phyloP scores from a whole-genome alignment of 2,329 filamentous ascomycete genomes.

The Ceratocystis smalleyi region DNA sequence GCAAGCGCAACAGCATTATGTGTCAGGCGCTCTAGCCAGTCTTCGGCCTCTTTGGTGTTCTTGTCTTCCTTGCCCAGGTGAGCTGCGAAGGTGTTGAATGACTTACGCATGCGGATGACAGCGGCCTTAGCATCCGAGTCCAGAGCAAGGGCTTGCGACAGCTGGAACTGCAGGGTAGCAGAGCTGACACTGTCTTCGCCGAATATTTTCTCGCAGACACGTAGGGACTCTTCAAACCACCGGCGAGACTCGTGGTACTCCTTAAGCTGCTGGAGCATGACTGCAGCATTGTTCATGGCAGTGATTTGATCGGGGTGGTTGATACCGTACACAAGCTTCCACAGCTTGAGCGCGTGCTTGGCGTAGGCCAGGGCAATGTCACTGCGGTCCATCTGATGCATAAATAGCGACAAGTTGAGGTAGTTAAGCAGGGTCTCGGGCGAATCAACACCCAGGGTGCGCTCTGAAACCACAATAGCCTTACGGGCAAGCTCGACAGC shows the following conservation, averaged over 20 bases:
- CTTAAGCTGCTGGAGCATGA: constrained; percentile 95
- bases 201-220: constrained; percentile 77
- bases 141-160: constrained; percentile 87
- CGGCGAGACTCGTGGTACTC: constrained; percentile 84
- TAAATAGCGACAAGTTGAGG: constrained; percentile 84
- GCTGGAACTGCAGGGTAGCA: constrained; percentile 89
- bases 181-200: constrained; percentile 84
- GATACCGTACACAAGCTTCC: constrained; percentile 90
- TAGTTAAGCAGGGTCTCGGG: constrained; percentile 90
- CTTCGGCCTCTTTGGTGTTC: constrained; percentile 96
- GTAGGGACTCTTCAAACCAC: constrained; percentile 90
- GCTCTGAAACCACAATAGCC: constrained; percentile 87
- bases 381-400: constrained; percentile 84
- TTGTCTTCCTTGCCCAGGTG: constrained; percentile 81
- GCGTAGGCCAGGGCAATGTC: constrained; percentile 75
- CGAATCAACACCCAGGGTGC: constrained; percentile 84
- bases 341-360: constrained; percentile 81
- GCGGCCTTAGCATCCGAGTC: constrained; percentile 88
- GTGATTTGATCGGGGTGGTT: constrained; percentile 96
- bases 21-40: constrained; percentile 89
- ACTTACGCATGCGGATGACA: constrained; percentile 86
- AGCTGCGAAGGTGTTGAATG: constrained; percentile 83
- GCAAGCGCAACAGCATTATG: constrained; percentile 89
- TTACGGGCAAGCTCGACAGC: constrained; percentile 92
- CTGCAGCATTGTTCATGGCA: constrained; percentile 94